A percentile compares a stretch with the other conserved stretches of the same genome.
Conservation (phyloP, 345 rosid genomes). For the Bruguiera gymnorhiza region DNA sequence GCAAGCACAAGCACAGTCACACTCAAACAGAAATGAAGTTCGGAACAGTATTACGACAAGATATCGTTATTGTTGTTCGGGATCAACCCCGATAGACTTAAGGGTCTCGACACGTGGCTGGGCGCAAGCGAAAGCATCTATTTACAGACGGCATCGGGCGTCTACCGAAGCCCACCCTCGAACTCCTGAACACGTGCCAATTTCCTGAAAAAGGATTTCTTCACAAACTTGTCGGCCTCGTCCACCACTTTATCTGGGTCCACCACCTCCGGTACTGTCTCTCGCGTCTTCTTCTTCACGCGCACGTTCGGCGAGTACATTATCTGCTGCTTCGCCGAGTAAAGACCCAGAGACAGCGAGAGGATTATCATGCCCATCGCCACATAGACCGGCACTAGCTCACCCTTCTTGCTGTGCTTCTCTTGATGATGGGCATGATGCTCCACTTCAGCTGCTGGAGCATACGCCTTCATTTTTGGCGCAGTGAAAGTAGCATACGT, state of each 20-base stretch:
- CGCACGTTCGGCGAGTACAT: slow-evolving; percentile 54
- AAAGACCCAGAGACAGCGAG: slow-evolving; percentile 46
- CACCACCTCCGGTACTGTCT: slow-evolving; percentile 68
- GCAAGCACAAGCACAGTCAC: too few species aligned
- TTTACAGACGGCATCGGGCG: slow-evolving; percentile 27
- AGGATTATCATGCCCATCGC: slow-evolving; percentile 46
- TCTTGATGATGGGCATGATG: too few species aligned
- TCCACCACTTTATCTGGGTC: slow-evolving; percentile 53
- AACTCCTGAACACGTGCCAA: slow-evolving; percentile 62
- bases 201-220: slow-evolving; percentile 66
- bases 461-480: slow-evolving; percentile 34
- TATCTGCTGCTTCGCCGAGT: slow-evolving; percentile 63
- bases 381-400: slow-evolving; percentile 41
- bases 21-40: too few species aligned
- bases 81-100: slow-evolving; percentile 55
- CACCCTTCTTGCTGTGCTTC: slow-evolving; percentile 29
- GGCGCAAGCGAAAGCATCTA: slow-evolving; percentile 35
- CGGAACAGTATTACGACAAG: too few species aligned
- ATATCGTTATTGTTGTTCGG: slow-evolving; percentile 1
- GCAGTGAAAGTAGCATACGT: slow-evolving; percentile 37
- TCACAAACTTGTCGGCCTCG: slow-evolving; percentile 41
- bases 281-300: slow-evolving; percentile 62
- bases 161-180: slow-evolving; percentile 17
- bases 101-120: slow-evolving; percentile 49
- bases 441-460: background rate